Base-by-base conservation (phyloP, 1,284 basidiomycete genomes). In the Laetiporus sulphureus region DNA sequence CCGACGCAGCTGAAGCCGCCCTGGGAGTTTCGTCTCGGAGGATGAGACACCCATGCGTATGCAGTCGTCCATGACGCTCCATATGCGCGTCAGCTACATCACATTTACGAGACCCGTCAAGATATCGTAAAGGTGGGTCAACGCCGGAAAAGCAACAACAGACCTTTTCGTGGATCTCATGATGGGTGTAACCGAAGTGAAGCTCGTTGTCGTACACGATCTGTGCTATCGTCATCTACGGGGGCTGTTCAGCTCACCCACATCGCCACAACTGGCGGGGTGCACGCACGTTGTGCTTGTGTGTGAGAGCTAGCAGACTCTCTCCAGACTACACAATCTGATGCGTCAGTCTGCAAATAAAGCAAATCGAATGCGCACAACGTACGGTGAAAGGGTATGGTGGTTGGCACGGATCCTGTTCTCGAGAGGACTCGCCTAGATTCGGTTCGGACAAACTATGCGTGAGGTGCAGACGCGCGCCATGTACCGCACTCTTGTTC, bases 151-250 rank as follows among this genome's bases (percentile, higher is more conserved):
- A n/a, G 20, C 27, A 41, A 49, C 43, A 46, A 44, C 62, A 40
- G 47, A 85, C 82, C 67, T 90, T 88, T 30, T 71, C 63, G 50
- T 83, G 74, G 47, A 96, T 90, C 31, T 92, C 84, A 11, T 77
- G 76, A 36, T 87, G 78, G 2, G 77, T 75, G 43, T 84, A 75
- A 35, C 88, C 83, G 54, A 91, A 81, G 52, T 73, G 80, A 48
- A 83, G 76, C 63, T 97, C 94, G 56, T 98, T 98, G 62, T 97
- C 90, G 64, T 91, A 92, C 2, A 98, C 91, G 35, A 96, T 88
- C 64, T 94, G 91, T 5, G 91, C 90, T 49, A 95, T 94, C 1
- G 91, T 92, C 72, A 93, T 76, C 86, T 93, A 41, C 37, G 49
- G 45, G 35, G 45, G 36, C 7, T 7, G 8, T 27, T 27, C 8